phyloP scores from a whole-genome alignment of 163 green algal species.

The Picocystis sp. region DNA sequence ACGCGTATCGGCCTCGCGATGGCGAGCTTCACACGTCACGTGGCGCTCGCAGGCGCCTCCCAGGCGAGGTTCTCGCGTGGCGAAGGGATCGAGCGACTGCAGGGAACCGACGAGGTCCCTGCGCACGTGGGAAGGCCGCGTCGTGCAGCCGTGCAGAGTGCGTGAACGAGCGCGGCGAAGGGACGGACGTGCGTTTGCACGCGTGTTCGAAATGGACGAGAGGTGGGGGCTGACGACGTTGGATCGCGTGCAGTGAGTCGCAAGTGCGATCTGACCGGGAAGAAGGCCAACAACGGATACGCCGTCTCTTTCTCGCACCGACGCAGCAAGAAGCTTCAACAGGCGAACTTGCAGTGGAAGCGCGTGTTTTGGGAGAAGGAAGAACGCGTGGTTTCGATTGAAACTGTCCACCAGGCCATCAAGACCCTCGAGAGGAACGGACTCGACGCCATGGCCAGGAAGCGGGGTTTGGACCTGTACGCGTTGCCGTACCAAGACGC shows the following conservation, averaged over 20 bases:
- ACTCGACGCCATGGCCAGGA: slow-evolving; percentile 73
- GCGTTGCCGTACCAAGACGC: slow-evolving; percentile 79
- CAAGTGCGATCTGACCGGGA: slow-evolving; percentile 29
- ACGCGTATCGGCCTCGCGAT: too few species aligned
- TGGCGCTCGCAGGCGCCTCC: too few species aligned
- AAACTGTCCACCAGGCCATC: slow-evolving; percentile 20
- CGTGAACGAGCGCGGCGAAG: too few species aligned
- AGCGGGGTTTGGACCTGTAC: slow-evolving; percentile 80
- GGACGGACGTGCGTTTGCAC: too few species aligned
- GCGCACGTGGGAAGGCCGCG: too few species aligned
- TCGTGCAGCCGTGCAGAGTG: too few species aligned
- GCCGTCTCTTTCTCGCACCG: slow-evolving; percentile 92
- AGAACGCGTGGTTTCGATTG: slow-evolving; percentile 23
- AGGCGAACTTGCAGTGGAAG: slow-evolving; percentile 85
- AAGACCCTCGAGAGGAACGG: slow-evolving; percentile 53
- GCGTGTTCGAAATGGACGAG: too few species aligned
- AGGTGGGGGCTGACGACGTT: too few species aligned
- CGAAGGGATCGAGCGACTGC: too few species aligned
- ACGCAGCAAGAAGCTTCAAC: slow-evolving; percentile 87
- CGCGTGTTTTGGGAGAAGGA: slow-evolving; percentile 61
- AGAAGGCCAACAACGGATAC: slow-evolving; percentile 38
- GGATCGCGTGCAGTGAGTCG: not conserved
- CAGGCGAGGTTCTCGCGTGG: too few species aligned
- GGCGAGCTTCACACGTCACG: too few species aligned
- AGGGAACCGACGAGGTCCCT: too few species aligned